Evolutionary conservation across 148 eudicot species (phyloP).

Genomic region (Euryodendron excelsum): DNA sequence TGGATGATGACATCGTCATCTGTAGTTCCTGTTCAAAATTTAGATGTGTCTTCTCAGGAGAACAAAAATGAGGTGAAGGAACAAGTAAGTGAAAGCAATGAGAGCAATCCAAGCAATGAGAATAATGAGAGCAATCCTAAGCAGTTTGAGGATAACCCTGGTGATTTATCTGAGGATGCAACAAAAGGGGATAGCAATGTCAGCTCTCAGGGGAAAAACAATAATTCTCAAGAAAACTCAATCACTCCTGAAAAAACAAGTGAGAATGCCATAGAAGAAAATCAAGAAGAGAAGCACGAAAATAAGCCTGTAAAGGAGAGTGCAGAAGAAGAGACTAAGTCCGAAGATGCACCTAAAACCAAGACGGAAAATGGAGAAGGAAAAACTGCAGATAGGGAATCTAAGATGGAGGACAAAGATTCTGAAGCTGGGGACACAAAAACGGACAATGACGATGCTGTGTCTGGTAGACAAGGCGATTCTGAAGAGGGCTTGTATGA

Average conservation of each 20-base stretch:
- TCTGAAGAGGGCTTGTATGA: constrained; percentile 39
- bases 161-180: constrained; percentile 75
- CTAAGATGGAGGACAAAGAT: constrained; percentile 41
- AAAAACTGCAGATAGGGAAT: constrained; percentile 35
- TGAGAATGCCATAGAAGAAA: constrained; percentile 32
- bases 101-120: constrained; percentile 22
- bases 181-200: constrained; percentile 56
- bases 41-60: constrained; percentile 45
- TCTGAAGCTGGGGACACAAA: constrained; percentile 39
- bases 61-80: constrained; percentile 48
- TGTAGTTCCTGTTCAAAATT: constrained; percentile 44
- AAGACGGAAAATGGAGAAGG: constrained; percentile 27
- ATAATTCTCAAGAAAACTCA: constrained; percentile 22
- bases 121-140: constrained; percentile 29
- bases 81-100: constrained; percentile 28
- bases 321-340: constrained; percentile 17
- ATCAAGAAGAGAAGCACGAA: constrained; percentile 29
- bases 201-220: constrained; percentile 35
- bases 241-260: constrained; percentile 22
- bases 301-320: constrained; percentile 18
- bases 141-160: constrained; percentile 74
- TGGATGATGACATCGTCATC: constrained; percentile 84
- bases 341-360: constrained; percentile 13
- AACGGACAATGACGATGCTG: constrained; percentile 29
- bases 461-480: constrained; percentile 37